phyloP scores from a whole-genome alignment of 139 green algal genomes.

The Chlorella sp. region DNA sequence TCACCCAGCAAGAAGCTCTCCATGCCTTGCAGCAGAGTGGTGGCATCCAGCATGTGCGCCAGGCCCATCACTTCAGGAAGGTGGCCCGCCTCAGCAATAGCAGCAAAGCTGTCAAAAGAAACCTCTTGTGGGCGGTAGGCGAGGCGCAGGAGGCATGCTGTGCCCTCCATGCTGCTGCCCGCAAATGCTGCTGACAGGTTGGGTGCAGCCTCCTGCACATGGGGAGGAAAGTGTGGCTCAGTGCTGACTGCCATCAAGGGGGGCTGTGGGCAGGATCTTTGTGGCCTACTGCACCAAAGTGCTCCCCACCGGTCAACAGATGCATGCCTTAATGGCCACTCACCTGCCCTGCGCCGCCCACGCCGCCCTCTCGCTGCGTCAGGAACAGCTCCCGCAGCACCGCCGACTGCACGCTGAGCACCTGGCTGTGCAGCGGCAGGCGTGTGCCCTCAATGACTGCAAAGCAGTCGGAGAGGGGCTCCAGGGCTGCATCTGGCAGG shows the following conservation, averaged over 20 bases:
- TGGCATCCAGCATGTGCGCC: background rate
- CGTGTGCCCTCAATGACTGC: background rate
- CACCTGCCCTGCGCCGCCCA: background rate
- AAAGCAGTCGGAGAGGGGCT: background rate
- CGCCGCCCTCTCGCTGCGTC: too few relatives aligned
- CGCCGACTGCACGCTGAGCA: too few relatives aligned
- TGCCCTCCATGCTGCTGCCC: background rate
- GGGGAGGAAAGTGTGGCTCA: background rate
- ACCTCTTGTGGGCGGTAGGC: background rate
- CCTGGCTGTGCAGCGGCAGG: slow-evolving; percentile 5
- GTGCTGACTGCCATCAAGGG: too few relatives aligned
- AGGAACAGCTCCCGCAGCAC: background rate
- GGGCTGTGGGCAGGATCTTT: too few relatives aligned
- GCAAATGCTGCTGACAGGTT: background rate
- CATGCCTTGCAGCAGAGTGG: background rate
- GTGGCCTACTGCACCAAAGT: too few relatives aligned
- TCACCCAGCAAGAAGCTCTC: too few relatives aligned
- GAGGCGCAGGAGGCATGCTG: background rate
- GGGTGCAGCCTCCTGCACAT: background rate
- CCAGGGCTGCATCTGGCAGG: background rate
- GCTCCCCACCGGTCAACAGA: too few relatives aligned
- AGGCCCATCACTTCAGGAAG: background rate
- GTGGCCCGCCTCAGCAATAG: background rate
- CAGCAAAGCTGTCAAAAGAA: background rate
- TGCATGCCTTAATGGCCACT: too few relatives aligned